These are phyloP conservation scores for Aspergillus versicolor DNA, from an alignment of 2,329 filamentous ascomycete species.

Conservation along the genomic window DNA sequence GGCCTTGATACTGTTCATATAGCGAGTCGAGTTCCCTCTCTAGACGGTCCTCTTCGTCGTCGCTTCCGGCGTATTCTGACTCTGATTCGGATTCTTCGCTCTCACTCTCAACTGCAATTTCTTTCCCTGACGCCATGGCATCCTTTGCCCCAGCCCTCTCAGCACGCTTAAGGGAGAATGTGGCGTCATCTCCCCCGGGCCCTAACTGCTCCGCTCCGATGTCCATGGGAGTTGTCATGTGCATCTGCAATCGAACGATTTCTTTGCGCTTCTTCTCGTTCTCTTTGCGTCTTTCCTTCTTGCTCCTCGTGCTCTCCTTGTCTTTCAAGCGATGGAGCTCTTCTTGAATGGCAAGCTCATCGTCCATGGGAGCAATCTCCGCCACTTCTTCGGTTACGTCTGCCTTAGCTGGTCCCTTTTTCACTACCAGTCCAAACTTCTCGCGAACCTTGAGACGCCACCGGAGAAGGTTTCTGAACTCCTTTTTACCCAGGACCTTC, in stretches of 20 bases:
- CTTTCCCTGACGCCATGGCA: slow-evolving; percentile 73
- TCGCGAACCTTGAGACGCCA: slow-evolving; percentile 90
- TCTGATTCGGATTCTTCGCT: slow-evolving; percentile 60
- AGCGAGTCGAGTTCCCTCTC: slow-evolving; percentile 82
- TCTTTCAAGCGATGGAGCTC: slow-evolving; percentile 82
- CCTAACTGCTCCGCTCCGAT: slow-evolving; percentile 88
- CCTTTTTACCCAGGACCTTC: slow-evolving; percentile 87
- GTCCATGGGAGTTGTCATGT: slow-evolving; percentile 94
- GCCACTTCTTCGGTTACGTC: slow-evolving; percentile 70
- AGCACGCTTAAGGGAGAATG: slow-evolving; percentile 81
- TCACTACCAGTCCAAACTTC: slow-evolving; percentile 80
- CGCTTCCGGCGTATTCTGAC: slow-evolving; percentile 61
- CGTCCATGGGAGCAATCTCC: slow-evolving; percentile 86
- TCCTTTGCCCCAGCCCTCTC: slow-evolving; percentile 72
- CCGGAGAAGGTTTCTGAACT: slow-evolving; percentile 84
- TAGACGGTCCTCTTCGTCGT: slow-evolving; percentile 77
- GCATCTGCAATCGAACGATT: slow-evolving; percentile 92
- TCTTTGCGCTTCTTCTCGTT: slow-evolving; percentile 95
- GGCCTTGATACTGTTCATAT: slow-evolving; percentile 83
- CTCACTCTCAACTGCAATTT: slow-evolving; percentile 63
- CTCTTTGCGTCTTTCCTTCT: slow-evolving; percentile 78
- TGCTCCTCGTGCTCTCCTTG: slow-evolving; percentile 71
- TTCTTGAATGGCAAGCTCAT: slow-evolving; percentile 86
- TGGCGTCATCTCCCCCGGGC: slow-evolving; percentile 73
- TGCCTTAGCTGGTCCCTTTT: slow-evolving; percentile 58